phyloP scores from a whole-genome alignment of 345 rosid species.

The Adansonia digitata region DNA sequence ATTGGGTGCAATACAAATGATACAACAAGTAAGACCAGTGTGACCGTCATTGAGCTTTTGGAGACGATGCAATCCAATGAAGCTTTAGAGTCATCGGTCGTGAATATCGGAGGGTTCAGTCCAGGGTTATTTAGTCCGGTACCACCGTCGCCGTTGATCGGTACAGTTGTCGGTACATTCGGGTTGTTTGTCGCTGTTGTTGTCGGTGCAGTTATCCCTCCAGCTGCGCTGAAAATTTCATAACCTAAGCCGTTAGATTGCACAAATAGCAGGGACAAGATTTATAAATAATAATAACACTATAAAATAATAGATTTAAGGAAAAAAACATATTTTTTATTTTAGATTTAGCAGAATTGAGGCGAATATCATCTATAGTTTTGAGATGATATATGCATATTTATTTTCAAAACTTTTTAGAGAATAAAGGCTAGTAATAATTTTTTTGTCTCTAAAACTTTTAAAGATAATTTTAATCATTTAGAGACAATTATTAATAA shows the following conservation, averaged over 20 bases:
- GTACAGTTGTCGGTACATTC: conserved; percentile 4
- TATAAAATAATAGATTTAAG: too few species aligned
- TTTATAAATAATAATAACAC: background rate
- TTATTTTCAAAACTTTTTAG: too few species aligned
- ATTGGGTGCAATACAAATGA: conserved; percentile 15
- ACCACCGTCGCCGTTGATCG: conserved; percentile 15
- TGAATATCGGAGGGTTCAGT: conserved; percentile 20
- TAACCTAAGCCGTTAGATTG: conserved; percentile 7
- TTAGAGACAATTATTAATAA: too few species aligned
- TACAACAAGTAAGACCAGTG: conserved; percentile 8
- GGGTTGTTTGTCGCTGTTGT: conserved; percentile 17
- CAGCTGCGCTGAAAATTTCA: conserved; percentile 37
- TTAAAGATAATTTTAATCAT: too few species aligned
- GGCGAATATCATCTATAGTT: too few species aligned
- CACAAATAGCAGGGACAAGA: background rate
- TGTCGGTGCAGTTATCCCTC: conserved; percentile 25
- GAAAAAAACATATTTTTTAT: too few species aligned
- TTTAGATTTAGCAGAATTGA: too few species aligned
- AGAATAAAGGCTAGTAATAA: too few species aligned
- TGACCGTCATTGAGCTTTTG: conserved; percentile 4
- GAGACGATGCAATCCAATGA: background rate
- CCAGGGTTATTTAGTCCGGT: conserved; percentile 30
- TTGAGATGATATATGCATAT: too few species aligned
- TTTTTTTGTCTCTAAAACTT: too few species aligned
- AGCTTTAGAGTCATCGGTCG: conserved; percentile 25